These are phyloP conservation scores for Cylindrotheca fusiformis DNA, from an alignment of 108 stramenopile genomes.

Conservation along the genomic window DNA sequence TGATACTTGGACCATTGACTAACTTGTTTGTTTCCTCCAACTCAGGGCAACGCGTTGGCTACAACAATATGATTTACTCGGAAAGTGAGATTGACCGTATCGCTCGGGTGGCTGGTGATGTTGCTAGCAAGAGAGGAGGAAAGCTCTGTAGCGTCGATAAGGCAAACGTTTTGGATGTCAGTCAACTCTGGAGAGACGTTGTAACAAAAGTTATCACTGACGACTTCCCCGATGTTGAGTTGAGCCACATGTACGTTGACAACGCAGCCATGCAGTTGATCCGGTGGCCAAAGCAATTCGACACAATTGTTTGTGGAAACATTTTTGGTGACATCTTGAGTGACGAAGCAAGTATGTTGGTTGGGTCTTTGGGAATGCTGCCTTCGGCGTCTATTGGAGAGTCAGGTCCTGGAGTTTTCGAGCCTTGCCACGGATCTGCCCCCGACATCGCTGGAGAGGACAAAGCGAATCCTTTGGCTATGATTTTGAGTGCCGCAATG, in stretches of 20 bases:
- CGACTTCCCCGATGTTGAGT: conserved; percentile 88
- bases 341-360: conserved; percentile 97
- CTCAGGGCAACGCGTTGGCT: conserved; percentile 83
- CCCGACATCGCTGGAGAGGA: conserved; percentile 97
- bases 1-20: conserved; percentile 1
- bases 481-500: conserved; percentile 98
- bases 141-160: conserved; percentile 98
- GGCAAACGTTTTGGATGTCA: conserved; percentile 98
- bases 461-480: conserved; percentile 96
- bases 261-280: conserved; percentile 99
- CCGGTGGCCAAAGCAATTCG: conserved; percentile 97
- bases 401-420: conserved; percentile 97
- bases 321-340: conserved; percentile 99
- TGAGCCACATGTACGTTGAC: conserved; percentile 98
- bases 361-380: conserved; percentile 97
- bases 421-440: conserved; percentile 97
- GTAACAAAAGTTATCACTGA: conserved; percentile 86
- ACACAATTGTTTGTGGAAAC: conserved; percentile 97
- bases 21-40: conserved; percentile 5
- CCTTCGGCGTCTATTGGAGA: conserved; percentile 96
- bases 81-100: conserved; percentile 94
- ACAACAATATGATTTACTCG: conserved; percentile 99
- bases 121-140: conserved; percentile 89
- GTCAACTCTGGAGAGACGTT: conserved; percentile 96
- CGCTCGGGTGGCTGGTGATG: conserved; percentile 90